A percentile compares a stretch with the other conserved stretches of the same genome.
phyloP scores from a whole-genome alignment of 345 rosid species.

The Linum lewisii region DNA sequence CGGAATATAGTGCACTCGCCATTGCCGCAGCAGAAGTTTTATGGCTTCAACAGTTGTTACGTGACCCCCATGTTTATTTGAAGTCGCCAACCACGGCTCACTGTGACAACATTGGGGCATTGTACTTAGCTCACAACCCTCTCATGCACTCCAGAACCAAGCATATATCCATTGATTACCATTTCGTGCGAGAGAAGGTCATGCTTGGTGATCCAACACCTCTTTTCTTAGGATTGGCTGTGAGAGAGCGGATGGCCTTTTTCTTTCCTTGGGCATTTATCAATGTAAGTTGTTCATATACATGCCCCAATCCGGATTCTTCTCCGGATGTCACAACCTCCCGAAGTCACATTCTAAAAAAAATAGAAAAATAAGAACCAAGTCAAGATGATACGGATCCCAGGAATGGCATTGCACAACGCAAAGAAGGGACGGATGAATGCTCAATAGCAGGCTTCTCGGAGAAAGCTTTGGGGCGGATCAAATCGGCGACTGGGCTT shows the following conservation, averaged over 20 bases:
- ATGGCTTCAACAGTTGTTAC: slow-evolving; percentile 1
- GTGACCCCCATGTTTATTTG: neutral
- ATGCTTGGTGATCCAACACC: slow-evolving; percentile 1
- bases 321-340: slow-evolving; percentile 1
- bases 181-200: neutral
- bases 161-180: slow-evolving; percentile 1
- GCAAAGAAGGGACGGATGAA: slow-evolving; percentile 1
- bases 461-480: slow-evolving; percentile 1
- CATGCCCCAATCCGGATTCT: slow-evolving; percentile 1
- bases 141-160: slow-evolving; percentile 1
- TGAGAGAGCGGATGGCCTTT: neutral
- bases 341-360: slow-evolving; percentile 1
- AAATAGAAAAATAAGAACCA: neutral
- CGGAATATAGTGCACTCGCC: slow-evolving; percentile 1
- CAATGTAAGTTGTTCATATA: neutral
- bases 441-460: neutral
- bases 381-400: neutral
- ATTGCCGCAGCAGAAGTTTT: neutral
- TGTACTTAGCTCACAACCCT: slow-evolving; percentile 1
- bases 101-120: slow-evolving; percentile 1
- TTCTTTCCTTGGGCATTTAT: neutral
- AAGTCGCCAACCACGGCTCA: neutral
- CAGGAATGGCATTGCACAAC: slow-evolving; percentile 1
- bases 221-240: slow-evolving; percentile 1
- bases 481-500: slow-evolving; percentile 1